Evolutionary conservation across 306 rosid species (phyloP).

Genomic region (Pyrus betulifolia): DNA sequence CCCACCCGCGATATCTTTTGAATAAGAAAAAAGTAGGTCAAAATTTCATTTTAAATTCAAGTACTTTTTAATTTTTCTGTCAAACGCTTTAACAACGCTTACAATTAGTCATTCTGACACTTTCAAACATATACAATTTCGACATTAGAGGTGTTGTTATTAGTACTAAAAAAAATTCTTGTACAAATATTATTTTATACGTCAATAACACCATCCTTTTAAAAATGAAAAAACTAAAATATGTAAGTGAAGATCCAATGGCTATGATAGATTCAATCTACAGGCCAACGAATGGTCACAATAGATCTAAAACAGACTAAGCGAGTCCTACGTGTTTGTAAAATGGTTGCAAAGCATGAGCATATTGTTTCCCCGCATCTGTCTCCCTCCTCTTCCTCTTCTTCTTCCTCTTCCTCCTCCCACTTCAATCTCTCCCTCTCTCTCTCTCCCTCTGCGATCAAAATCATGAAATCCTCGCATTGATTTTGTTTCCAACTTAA

Average conservation of each 20-base stretch:
- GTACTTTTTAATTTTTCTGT: too few relatives aligned
- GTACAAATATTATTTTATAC: too few relatives aligned
- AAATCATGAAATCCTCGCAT: not conserved
- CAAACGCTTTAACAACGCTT: too few relatives aligned
- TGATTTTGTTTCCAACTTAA: not conserved
- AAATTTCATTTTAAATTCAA: too few relatives aligned
- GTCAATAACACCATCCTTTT: too few relatives aligned
- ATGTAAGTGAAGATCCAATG: not conserved
- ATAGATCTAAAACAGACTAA: constrained; percentile 2
- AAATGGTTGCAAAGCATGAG: not conserved
- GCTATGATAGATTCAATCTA: not conserved
- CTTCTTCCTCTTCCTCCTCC: not conserved
- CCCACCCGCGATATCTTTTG: too few relatives aligned
- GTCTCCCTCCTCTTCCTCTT: not conserved
- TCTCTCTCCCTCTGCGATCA: not conserved
- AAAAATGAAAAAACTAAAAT: not conserved
- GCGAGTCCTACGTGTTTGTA: constrained; percentile 24
- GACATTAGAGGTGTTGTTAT: too few relatives aligned
- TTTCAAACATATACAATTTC: too few relatives aligned
- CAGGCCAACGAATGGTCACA: not conserved
- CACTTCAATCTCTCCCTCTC: not conserved
- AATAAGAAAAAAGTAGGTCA: too few relatives aligned
- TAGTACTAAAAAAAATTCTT: too few relatives aligned
- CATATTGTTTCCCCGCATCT: not conserved
- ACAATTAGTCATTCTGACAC: too few relatives aligned